phyloP scores from a whole-genome alignment of 495 filamentous ascomycete species.

The Neurospora sp. region DNA sequence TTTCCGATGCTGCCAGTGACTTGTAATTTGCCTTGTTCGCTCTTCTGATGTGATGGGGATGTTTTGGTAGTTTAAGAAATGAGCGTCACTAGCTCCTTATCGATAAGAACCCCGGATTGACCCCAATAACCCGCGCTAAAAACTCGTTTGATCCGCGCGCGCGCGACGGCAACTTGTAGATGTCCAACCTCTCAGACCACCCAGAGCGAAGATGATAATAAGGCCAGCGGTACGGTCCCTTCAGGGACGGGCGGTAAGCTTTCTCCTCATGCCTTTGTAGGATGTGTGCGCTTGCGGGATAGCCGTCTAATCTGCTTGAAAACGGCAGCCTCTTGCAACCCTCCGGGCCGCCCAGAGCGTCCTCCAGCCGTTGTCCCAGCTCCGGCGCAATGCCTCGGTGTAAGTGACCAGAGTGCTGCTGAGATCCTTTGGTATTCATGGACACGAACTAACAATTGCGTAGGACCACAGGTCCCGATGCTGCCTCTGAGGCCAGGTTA shows the following conservation, averaged over 20 bases:
- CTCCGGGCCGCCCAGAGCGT: conserved; percentile 11
- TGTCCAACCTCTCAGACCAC: neutral
- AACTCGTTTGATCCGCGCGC: conserved; percentile 11
- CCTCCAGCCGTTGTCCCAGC: conserved; percentile 13
- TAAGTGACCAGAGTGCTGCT: conserved; percentile 7
- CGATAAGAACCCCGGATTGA: conserved; percentile 21
- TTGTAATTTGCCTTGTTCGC: neutral
- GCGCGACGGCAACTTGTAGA: neutral
- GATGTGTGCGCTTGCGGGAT: neutral
- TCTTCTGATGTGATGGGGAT: neutral
- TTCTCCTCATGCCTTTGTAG: neutral
- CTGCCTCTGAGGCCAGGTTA: neutral
- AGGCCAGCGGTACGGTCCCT: conserved; percentile 21
- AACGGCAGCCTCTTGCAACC: conserved; percentile 14
- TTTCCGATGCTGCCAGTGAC: neutral
- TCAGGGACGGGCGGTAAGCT: conserved; percentile 22
- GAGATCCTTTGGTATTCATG: neutral
- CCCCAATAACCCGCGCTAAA: conserved; percentile 18
- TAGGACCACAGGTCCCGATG: neutral
- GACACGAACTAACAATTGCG: neutral
- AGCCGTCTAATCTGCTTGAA: conserved; percentile 3
- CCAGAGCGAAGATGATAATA: conserved; percentile 25
- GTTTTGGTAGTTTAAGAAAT: neutral
- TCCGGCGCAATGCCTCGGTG: conserved; percentile 20
- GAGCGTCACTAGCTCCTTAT: conserved; percentile 13